A percentile compares a stretch with the other conserved stretches of the same genome.
These are phyloP conservation scores for Clavulina sp. DNA, from an alignment of 768 basidiomycete genomes.

Conservation along the genomic window DNA sequence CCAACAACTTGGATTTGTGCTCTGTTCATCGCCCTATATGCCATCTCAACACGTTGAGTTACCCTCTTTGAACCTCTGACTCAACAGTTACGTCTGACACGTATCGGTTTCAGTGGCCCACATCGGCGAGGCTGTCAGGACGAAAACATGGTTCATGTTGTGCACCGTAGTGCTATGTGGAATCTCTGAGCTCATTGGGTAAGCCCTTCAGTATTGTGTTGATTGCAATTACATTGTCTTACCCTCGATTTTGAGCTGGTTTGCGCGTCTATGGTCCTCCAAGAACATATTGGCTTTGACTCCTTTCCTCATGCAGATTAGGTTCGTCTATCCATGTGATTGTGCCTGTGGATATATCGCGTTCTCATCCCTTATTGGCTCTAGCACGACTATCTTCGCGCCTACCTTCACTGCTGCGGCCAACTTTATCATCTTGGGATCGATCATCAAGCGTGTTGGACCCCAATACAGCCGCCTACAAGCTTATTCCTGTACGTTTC, in stretches of 20 bases:
- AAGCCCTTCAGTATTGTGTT: constrained; percentile 28
- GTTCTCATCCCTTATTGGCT: constrained; percentile 23
- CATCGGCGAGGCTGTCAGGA: not conserved
- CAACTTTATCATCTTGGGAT: constrained; percentile 40
- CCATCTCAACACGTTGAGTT: constrained; percentile 23
- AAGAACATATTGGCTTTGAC: not conserved
- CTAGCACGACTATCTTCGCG: not conserved
- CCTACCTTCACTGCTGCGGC: constrained; percentile 24
- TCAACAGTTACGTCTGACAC: not conserved
- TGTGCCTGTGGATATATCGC: constrained; percentile 16
- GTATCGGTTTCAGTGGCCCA: constrained; percentile 17
- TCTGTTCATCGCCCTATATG: constrained; percentile 25
- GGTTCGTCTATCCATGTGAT: constrained; percentile 34
- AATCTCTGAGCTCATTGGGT: constrained; percentile 33
- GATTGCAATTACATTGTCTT: not conserved
- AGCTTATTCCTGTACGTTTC: constrained; percentile 26
- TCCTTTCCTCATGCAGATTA: constrained; percentile 34
- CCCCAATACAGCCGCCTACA: constrained; percentile 29
- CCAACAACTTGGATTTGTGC: constrained; percentile 24
- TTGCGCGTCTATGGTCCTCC: constrained; percentile 25
- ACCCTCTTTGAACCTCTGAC: not conserved
- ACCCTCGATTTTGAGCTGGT: not conserved
- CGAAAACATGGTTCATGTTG: constrained; percentile 29
- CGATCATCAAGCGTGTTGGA: constrained; percentile 29
- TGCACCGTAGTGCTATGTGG: constrained; percentile 32